Conservation (phyloP, 2,329 filamentous ascomycete species). For the Chaetothyriales sp. region DNA sequence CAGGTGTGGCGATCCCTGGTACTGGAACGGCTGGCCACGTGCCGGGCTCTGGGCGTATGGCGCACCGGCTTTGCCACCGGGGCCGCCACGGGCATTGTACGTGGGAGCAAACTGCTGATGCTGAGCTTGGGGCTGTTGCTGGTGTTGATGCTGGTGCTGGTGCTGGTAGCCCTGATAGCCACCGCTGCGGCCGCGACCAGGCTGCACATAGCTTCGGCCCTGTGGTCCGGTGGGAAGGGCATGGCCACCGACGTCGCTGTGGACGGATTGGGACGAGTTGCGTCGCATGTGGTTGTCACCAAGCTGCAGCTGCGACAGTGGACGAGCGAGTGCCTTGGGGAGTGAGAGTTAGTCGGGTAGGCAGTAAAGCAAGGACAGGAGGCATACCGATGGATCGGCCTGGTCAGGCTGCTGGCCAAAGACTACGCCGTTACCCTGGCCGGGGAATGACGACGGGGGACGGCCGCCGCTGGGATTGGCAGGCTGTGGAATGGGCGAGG, state of each 20-base stretch:
- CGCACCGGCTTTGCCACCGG: not conserved
- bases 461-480: conserved; percentile 66
- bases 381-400: conserved; percentile 53
- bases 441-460: conserved; percentile 60
- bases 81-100: not conserved
- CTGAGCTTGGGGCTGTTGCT: not conserved
- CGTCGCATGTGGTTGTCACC: conserved; percentile 64
- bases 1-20: conserved; percentile 52
- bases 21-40: conserved; percentile 31
- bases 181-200: conserved; percentile 30
- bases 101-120: not conserved
- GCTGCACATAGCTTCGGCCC: not conserved
- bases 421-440: conserved; percentile 53
- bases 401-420: conserved; percentile 77
- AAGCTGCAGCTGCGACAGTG: conserved; percentile 46
- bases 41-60: conserved; percentile 18
- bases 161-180: conserved; percentile 38
- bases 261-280: conserved; percentile 70
- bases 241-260: conserved; percentile 55
- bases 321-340: conserved; percentile 51
- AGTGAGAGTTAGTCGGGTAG: conserved; percentile 6
- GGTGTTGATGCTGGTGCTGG: conserved; percentile 38
- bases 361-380: conserved; percentile 12
- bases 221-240: conserved; percentile 33
- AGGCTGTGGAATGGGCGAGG: conserved; percentile 83